Evolutionary conservation across 805 yeast genomes (phyloP).

Genomic region (Alloascoidea hylecoeti): DNA sequence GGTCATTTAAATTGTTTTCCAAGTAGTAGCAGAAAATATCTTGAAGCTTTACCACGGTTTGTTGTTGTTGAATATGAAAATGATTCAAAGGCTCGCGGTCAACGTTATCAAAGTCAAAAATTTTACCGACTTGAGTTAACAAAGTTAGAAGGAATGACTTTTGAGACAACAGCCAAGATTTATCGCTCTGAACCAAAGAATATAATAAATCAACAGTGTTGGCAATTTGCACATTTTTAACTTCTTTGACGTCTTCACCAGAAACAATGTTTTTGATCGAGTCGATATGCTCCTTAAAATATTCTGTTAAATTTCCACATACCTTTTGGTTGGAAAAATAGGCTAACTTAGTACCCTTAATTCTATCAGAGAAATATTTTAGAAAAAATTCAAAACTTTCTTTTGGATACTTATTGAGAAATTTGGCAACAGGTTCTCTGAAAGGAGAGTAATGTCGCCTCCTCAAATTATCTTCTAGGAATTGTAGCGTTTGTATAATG

Average conservation of each 20-base stretch:
- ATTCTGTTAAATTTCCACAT: constrained; percentile 40
- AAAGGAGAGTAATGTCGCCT: constrained; percentile 83
- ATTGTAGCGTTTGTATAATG: constrained; percentile 58
- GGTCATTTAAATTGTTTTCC: constrained; percentile 18
- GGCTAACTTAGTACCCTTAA: constrained; percentile 51
- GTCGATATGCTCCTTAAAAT: constrained; percentile 37
- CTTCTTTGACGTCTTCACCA: constrained; percentile 35
- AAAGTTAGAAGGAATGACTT: constrained; percentile 28
- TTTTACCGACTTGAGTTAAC: no score
- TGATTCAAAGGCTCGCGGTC: constrained; percentile 37
- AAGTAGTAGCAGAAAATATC: constrained; percentile 24
- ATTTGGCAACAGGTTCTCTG: constrained; percentile 80
- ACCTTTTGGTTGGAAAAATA: constrained; percentile 43
- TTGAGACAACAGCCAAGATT: constrained; percentile 45
- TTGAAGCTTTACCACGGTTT: constrained; percentile 54
- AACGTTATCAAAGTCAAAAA: no score
- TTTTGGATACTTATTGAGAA: constrained; percentile 66
- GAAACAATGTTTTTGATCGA: constrained; percentile 31
- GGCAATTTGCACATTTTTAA: constrained; percentile 50
- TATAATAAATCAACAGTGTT: constrained; percentile 55
- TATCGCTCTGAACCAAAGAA: constrained; percentile 31
- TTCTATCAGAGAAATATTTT: constrained; percentile 48
- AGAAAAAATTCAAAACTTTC: constrained; percentile 62
- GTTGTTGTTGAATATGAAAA: constrained; percentile 56
- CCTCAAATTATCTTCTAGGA: constrained; percentile 70